Percentiles rank a stretch among this genome's conserved stretches.
Evolutionary conservation across 805 yeast species (phyloP).

Genomic region (Candida bentonensis): DNA sequence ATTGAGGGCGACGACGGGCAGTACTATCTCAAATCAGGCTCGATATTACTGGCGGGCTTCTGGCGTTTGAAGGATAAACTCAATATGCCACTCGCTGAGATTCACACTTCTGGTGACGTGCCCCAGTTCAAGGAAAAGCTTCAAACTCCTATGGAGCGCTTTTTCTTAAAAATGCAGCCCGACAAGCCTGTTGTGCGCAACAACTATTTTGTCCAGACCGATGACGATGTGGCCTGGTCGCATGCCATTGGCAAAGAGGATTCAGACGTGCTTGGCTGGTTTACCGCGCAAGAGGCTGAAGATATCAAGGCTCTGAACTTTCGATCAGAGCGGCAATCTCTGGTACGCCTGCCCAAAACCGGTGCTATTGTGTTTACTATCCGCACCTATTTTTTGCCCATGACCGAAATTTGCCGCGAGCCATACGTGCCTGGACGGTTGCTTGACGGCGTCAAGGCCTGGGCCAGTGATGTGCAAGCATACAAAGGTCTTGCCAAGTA

Average conservation of each 20-base stretch:
- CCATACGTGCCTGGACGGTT: constrained; percentile 49
- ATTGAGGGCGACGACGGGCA: constrained; percentile 44
- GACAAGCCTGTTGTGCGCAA: constrained; percentile 45
- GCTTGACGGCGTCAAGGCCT: constrained; percentile 42
- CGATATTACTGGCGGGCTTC: constrained; percentile 49
- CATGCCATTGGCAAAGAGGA: constrained; percentile 32
- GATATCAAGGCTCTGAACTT: constrained; percentile 37
- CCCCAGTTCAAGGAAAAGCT: constrained; percentile 49
- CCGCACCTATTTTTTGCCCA: constrained; percentile 42
- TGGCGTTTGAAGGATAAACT: constrained; percentile 55
- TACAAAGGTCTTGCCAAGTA: constrained; percentile 47
- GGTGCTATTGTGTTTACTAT: constrained; percentile 36
- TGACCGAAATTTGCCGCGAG: constrained; percentile 38
- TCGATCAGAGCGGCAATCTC: constrained; percentile 46
- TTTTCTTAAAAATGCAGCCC: constrained; percentile 41
- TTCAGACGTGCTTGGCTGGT: constrained; percentile 14
- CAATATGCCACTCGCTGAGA: constrained; percentile 37
- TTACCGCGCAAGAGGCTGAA: constrained; percentile 24
- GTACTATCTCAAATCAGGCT: constrained; percentile 44
- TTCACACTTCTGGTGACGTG: constrained; percentile 57
- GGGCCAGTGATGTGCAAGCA: constrained; percentile 46
- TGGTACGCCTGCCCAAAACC: constrained; percentile 39
- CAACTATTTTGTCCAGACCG: constrained; percentile 62
- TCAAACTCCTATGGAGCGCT: constrained; percentile 50
- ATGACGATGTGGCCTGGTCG: constrained; percentile 37